Percentiles rank a stretch among this genome's conserved stretches.
Conservation (phyloP, 306 rosid genomes). For the Gleditsia sinensis region DNA sequence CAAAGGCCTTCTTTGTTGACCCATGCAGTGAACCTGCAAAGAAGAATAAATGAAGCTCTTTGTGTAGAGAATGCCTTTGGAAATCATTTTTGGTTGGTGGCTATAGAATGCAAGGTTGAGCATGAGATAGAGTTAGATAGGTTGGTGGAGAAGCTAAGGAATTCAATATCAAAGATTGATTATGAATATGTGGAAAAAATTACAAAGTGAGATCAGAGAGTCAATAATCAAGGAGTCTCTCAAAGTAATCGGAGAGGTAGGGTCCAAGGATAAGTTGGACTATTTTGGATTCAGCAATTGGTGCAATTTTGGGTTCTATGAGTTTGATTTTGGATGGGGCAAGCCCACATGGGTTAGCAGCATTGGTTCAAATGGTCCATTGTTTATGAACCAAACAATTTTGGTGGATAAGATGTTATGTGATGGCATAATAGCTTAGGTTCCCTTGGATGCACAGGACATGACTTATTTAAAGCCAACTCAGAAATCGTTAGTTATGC, state of each 20-base stretch:
- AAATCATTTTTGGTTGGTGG: conserved; percentile 36
- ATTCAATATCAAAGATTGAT: conserved; percentile 2
- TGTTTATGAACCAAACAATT: conserved; percentile 23
- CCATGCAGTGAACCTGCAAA: conserved; percentile 39
- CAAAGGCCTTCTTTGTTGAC: conserved; percentile 32
- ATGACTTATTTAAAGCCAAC: conserved; percentile 2
- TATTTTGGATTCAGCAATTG: conserved; percentile 30
- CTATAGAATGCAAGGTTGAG: background rate
- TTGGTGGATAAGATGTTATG: background rate
- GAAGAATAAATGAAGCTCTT: conserved; percentile 28
- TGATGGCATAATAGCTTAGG: conserved; percentile 41
- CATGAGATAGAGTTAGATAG: background rate
- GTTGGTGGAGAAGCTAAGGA: conserved; percentile 26
- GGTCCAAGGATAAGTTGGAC: conserved; percentile 11
- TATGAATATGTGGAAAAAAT: background rate
- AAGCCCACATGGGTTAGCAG: conserved; percentile 37
- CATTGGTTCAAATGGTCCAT: background rate
- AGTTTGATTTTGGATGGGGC: conserved; percentile 45
- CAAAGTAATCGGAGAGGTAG: background rate
- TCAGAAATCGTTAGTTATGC: conserved; percentile 20
- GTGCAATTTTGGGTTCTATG: conserved; percentile 31
- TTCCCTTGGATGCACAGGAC: conserved; percentile 10
- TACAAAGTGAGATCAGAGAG: conserved; percentile 17
- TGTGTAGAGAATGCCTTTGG: conserved; percentile 36
- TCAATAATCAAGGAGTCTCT: background rate